Conservation (phyloP, 2,329 filamentous ascomycete genomes). For the Botrytis squamosa region DNA sequence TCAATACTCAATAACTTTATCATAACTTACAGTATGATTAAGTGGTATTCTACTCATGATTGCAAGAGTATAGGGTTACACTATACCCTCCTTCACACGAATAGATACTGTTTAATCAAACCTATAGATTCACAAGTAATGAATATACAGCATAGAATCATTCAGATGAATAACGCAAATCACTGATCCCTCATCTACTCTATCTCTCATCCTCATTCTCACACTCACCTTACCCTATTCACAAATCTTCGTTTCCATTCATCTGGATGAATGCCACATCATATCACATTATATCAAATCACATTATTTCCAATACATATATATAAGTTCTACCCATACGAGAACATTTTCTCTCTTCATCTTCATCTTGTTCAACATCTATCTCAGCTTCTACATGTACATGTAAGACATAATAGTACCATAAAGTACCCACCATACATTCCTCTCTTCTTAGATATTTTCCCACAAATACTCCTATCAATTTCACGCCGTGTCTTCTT, state of each 20-base stretch:
- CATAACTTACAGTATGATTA: not conserved
- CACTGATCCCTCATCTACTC: not conserved
- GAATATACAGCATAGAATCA: not conserved
- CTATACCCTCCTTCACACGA: not conserved
- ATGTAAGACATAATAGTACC: not conserved
- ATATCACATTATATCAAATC: not conserved
- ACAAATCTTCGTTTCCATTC: not conserved
- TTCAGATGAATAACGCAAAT: not conserved
- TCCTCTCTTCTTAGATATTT: not conserved
- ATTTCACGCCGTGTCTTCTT: not conserved
- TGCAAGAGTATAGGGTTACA: not conserved
- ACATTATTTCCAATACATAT: not conserved
- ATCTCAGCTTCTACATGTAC: not conserved
- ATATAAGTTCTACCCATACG: not conserved
- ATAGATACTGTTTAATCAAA: not conserved
- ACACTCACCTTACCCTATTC: not conserved
- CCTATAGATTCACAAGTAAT: not conserved
- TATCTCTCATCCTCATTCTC: not conserved
- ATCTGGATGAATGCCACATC: not conserved
- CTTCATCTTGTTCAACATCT: not conserved
- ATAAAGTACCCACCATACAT: not conserved
- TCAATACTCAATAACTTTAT: not conserved
- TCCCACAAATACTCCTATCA: not conserved
- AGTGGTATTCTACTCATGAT: not conserved
- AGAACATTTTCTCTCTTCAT: not conserved